These are phyloP conservation scores for Inonotus hispidus DNA, from an alignment of 1,284 basidiomycete genomes.

Conservation along the genomic window DNA sequence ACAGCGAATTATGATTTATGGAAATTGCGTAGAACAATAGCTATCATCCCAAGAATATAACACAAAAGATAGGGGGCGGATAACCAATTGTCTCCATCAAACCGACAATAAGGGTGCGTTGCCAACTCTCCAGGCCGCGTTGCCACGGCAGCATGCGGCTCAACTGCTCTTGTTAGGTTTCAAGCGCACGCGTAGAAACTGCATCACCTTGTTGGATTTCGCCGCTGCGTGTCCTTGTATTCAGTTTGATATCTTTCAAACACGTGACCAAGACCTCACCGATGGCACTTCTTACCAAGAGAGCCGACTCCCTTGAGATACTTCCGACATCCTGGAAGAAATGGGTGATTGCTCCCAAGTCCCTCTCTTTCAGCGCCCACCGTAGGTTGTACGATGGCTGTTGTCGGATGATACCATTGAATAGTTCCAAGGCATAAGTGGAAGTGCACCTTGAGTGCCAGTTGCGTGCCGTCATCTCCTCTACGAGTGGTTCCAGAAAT, in stretches of 20 bases:
- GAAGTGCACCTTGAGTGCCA: background rate
- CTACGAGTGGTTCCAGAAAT: slow-evolving; percentile 23
- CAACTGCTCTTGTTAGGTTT: background rate
- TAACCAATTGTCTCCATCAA: too few relatives aligned
- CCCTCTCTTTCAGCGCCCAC: background rate
- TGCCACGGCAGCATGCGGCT: background rate
- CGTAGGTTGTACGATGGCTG: background rate
- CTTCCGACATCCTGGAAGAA: background rate
- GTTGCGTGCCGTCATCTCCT: slow-evolving; percentile 19
- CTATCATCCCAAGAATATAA: too few relatives aligned
- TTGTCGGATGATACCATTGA: background rate
- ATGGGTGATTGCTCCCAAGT: background rate
- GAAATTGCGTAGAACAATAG: too few relatives aligned
- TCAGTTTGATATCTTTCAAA: background rate
- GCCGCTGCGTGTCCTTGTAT: background rate
- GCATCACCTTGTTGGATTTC: too few relatives aligned
- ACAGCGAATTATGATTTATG: too few relatives aligned
- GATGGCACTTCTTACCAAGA: background rate
- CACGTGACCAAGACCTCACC: too few relatives aligned
- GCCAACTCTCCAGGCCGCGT: background rate
- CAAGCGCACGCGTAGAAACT: background rate
- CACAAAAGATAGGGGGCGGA: too few relatives aligned
- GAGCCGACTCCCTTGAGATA: background rate
- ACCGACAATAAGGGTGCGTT: too few relatives aligned
- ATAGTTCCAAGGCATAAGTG: background rate